Base-by-base conservation (phyloP, 2,329 filamentous ascomycete species). In the Trichophyton rubrum region DNA sequence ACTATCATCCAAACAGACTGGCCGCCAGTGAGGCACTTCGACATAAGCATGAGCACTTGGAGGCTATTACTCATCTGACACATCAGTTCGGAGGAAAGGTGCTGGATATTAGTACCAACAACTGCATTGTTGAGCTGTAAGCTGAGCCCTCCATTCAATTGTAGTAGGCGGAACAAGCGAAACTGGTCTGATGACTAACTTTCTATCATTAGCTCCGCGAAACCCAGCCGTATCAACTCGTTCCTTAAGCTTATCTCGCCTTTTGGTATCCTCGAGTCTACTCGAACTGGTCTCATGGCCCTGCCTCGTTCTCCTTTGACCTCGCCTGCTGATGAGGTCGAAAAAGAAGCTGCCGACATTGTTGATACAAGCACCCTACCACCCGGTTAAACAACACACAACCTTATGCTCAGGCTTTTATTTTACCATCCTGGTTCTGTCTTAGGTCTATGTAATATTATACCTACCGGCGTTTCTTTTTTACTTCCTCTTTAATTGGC, bases 11-110 rank as follows among this genome's bases (percentile, higher is more conserved):
- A 1, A 89, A 86, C 74, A 88, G 88, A 68, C 79, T 99, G 66
- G 88, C 89, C 57, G 82, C 86, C 60, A 95, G 88, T 69, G 86
- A 99, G 78, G 93, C 92, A 15, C 78, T 99, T 70, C 84, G 93
- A 71, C 89, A 96, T 76, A 99, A 99, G 81, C 91, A 97, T 73
- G 90, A 97, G 79, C 93, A 99, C 79, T 77, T 99, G 67, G 89
- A 92, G 78, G 90, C 88, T 61, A 96, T 99, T 70, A 99, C 93
- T 61, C 93, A 95, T 75, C 85, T 99, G 72, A 87, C 92, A 17
- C 93, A 99, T 78, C 93, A 99, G 71, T 99, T 99, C 69, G 91
- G 91, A 61, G 93, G 93, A 65, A 99, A 99, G 79, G 89, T 99
- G 27, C 76, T 99, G 68, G 93, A 99, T 75, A 97, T 99, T 69